Evolutionary conservation across 2,329 filamentous ascomycete species (phyloP).

Genomic region (Nannizziopsis arthrosporioides): DNA sequence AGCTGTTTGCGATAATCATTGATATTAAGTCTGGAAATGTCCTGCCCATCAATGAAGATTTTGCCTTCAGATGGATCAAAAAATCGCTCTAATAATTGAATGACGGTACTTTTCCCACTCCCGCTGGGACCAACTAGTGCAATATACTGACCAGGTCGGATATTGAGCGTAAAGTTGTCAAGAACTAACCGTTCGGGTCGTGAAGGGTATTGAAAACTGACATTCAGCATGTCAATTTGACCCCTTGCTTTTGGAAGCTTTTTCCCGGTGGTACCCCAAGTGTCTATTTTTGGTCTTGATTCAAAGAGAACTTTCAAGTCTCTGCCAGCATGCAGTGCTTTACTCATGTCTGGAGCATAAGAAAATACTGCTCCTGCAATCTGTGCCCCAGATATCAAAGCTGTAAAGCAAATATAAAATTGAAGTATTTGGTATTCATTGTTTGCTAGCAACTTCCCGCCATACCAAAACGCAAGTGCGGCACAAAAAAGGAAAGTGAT

Average conservation of each 20-base stretch:
- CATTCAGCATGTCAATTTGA: constrained; percentile 74
- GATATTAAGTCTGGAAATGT: constrained; percentile 69
- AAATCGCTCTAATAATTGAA: constrained; percentile 83
- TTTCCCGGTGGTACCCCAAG: constrained; percentile 61
- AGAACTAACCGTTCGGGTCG: constrained; percentile 85
- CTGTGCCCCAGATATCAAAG: constrained; percentile 82
- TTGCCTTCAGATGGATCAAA: constrained; percentile 77
- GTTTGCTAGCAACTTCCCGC: constrained; percentile 60
- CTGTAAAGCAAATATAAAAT: constrained; percentile 83
- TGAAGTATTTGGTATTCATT: constrained; percentile 65
- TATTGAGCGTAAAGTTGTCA: constrained; percentile 56
- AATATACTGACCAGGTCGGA: constrained; percentile 39
- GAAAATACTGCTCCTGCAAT: constrained; percentile 82
- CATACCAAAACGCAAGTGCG: constrained; percentile 87
- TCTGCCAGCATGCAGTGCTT: constrained; percentile 71
- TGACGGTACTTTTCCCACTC: constrained; percentile 88
- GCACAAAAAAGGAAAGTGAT: constrained; percentile 71
- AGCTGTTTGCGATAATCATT: constrained; percentile 75
- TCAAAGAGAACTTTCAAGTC: constrained; percentile 76
- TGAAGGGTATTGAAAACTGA: constrained; percentile 90
- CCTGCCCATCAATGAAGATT: constrained; percentile 69
- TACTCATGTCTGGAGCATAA: constrained; percentile 84
- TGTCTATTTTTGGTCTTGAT: constrained; percentile 61
- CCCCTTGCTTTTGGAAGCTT: constrained; percentile 56
- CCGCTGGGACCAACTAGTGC: constrained; percentile 90